A percentile compares a stretch with the other conserved stretches of the same genome.
These are phyloP conservation scores for Carex arenaria DNA, from an alignment of 202 grass and related monocot species.

Conservation along the genomic window DNA sequence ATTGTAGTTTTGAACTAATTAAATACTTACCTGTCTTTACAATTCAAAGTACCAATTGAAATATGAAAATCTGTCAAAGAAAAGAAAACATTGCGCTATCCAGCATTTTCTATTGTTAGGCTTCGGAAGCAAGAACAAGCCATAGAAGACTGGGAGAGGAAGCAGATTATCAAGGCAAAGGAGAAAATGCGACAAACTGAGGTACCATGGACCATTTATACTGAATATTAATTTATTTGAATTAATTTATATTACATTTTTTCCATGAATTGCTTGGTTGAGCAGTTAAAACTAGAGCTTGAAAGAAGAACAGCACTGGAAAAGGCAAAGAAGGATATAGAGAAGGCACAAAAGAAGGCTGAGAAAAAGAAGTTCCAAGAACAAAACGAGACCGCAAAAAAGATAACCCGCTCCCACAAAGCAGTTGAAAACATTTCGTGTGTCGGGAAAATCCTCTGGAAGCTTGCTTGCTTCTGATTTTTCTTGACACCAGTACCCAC, in stretches of 20 bases:
- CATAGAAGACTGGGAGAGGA: conserved; percentile 65
- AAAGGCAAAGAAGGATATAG: conserved; percentile 59
- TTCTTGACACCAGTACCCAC: conserved; percentile 8
- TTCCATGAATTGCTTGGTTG: conserved; percentile 5
- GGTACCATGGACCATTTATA: conserved; percentile 30
- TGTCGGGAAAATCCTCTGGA: conserved; percentile 66
- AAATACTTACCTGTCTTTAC: neutral
- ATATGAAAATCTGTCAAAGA: neutral
- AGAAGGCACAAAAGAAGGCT: conserved; percentile 46
- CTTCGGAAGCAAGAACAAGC: conserved; percentile 47
- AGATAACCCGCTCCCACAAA: conserved; percentile 41
- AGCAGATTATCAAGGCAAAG: conserved; percentile 46
- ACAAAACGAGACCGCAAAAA: conserved; percentile 37
- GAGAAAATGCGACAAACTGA: conserved; percentile 42
- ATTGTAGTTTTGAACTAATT: neutral
- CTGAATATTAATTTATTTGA: neutral
- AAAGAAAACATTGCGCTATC: neutral
- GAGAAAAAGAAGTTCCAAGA: conserved; percentile 63
- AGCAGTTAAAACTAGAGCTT: conserved; percentile 60
- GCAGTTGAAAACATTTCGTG: conserved; percentile 57
- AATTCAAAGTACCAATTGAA: neutral
- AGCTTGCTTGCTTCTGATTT: conserved; percentile 55
- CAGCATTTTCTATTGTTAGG: conserved; percentile 30
- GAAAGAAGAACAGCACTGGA: conserved; percentile 36
- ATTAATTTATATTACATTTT: conserved; percentile 19